Base-by-base conservation (phyloP, 2,329 filamentous ascomycete genomes). In the Xylogone sp. region DNA sequence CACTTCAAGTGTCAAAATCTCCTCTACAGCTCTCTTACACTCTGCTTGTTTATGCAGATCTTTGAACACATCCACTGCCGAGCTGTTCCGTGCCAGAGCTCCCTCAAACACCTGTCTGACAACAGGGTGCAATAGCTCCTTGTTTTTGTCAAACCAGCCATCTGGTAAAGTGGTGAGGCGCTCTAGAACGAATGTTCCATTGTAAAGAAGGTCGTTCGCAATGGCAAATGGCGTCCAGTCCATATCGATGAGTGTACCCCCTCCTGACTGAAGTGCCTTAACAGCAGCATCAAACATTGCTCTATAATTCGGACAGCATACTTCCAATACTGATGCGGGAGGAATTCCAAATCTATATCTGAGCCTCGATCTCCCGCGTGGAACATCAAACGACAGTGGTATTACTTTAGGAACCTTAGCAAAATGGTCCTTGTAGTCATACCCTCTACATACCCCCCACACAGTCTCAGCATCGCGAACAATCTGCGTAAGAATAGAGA, bases 171-270 rank as follows among this genome's bases (percentile, higher is more conserved):
- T 63, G 69, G 62, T 76, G 5, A 81, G 66, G 18, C 78, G 69
- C 58, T 82, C 77, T 2, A 71, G 70, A 2, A 82, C 75, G 50
- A 81, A 74, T 0, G 76, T 73, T 3, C 76, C 73, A 39, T 75
- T 71, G 60, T 82, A 82, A 3, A 82, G 67, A 3, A 82, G 67
- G 47, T 74, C 68, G 9, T 73, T 76, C 0, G 74, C 77, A 42
- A 69, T 70, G 44, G 75, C 67, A 57, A 81, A 81, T 3, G 72
- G 67, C 7, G 54, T 52, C 70, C 73, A 77, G 51, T 74, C 67
- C 16, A 74, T 56, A 3, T 68, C 58, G 1, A 58, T 52, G 3
- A 46, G 18, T 44, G 44, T 50, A 2, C 54, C 54, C 16, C 75
- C 75, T 0, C 73, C 63, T 1, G 48, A 57, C 54, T 69, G 62